phyloP scores from a whole-genome alignment of 352 stramenopile genomes.

The Globisporangium perplexum region DNA sequence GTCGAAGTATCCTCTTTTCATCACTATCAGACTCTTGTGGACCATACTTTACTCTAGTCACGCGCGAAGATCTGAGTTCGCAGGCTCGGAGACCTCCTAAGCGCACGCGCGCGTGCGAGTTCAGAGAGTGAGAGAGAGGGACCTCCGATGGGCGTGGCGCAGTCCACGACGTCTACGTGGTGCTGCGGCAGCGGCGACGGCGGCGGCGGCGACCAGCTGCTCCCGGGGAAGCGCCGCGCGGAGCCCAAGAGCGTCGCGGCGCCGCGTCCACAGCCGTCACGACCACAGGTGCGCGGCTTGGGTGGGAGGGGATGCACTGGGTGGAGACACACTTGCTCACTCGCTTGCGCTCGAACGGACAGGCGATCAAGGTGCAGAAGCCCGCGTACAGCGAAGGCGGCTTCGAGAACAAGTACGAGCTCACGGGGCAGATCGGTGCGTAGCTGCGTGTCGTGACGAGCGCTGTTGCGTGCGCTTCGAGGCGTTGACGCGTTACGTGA shows the following conservation, averaged over 20 bases:
- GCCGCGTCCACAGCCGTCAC: slow-evolving; percentile 21
- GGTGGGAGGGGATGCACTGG: no score
- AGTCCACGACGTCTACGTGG: slow-evolving; percentile 33
- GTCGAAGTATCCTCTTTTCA: no score
- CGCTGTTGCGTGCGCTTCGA: no score
- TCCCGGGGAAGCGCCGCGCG: slow-evolving; percentile 32
- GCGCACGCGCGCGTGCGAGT: no score
- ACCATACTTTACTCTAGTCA: no score
- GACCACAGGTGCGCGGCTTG: slow-evolving; percentile 14
- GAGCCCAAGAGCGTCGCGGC: slow-evolving; percentile 30
- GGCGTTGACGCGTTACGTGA: not conserved
- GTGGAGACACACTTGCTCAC: no score
- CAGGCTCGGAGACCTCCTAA: no score
- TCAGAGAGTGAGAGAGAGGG: no score
- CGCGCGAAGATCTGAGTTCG: no score
- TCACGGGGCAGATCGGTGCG: slow-evolving; percentile 79
- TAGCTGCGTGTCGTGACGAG: no score
- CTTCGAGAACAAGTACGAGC: slow-evolving; percentile 81
- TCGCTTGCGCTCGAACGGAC: not conserved
- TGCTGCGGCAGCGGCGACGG: slow-evolving; percentile 37
- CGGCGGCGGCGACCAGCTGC: slow-evolving; percentile 27
- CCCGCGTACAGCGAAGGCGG: slow-evolving; percentile 63
- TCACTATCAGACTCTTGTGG: no score
- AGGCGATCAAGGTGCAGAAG: slow-evolving; percentile 70
- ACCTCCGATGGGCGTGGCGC: slow-evolving; percentile 26